A percentile compares a stretch with the other conserved stretches of the same genome.
phyloP scores from a whole-genome alignment of 176 grass and related monocot genomes.

The Bromus sterilis region DNA sequence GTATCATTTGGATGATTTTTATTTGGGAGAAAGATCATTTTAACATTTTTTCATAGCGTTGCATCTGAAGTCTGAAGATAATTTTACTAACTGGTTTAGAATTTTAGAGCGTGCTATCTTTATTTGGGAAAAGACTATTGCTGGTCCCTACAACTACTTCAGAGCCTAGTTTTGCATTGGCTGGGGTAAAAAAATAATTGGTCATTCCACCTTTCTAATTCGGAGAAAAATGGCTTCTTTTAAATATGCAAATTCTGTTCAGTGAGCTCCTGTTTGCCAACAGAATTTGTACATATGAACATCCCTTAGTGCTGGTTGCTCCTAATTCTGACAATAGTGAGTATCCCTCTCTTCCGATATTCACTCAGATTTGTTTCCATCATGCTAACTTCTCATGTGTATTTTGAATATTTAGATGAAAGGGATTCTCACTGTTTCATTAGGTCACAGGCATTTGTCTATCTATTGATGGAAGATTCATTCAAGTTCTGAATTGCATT shows the following conservation, averaged over 20 bases:
- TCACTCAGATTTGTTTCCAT: too few species aligned
- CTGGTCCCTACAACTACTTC: background rate
- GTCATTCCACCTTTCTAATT: background rate
- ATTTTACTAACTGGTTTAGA: background rate
- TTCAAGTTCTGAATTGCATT: background rate
- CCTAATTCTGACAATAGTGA: too few species aligned
- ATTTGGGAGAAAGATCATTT: background rate
- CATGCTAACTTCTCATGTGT: constrained; percentile 43
- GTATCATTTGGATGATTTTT: background rate
- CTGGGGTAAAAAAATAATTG: too few species aligned
- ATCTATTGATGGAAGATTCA: background rate
- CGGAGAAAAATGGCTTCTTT: background rate
- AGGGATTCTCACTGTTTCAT: constrained; percentile 67
- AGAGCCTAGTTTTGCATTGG: background rate
- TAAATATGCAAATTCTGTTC: background rate
- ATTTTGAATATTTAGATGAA: constrained; percentile 77
- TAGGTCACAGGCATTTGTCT: constrained; percentile 36
- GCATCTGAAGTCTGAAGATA: too few species aligned
- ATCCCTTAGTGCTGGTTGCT: too few species aligned
- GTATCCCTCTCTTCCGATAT: too few species aligned
- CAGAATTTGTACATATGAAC: background rate
- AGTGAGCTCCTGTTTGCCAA: background rate
- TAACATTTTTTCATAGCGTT: too few species aligned
- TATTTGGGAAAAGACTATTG: background rate
- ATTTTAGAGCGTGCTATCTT: background rate